Percentiles rank a stretch among this genome's conserved stretches.
Conservation (phyloP, 139 green algal species). For the Coelastrella sp. region DNA sequence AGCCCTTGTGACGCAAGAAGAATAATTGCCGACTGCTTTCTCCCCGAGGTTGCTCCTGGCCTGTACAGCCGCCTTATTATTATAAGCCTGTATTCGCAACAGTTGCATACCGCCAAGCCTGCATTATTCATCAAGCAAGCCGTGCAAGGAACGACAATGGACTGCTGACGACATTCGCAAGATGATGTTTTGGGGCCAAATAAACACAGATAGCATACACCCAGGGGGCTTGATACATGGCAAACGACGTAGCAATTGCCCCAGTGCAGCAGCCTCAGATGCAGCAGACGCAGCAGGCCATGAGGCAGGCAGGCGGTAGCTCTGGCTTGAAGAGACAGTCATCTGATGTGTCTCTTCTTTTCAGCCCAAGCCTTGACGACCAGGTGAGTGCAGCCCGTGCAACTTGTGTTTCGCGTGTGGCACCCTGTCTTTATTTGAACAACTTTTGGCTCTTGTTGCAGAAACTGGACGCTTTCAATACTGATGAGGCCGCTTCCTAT, state of each 20-base stretch:
- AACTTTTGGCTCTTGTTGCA: not conserved
- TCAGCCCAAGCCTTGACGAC: not conserved
- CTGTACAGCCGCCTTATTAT: too few species aligned
- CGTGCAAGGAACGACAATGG: not conserved
- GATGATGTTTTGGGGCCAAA: not conserved
- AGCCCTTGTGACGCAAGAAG: slow-evolving; percentile 1
- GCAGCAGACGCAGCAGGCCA: not conserved
- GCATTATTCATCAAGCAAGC: too few species aligned
- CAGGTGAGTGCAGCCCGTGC: not conserved
- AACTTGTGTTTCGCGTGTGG: not conserved
- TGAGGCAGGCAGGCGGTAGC: not conserved
- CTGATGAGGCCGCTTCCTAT: not conserved
- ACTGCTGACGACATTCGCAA: not conserved
- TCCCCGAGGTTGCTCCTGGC: too few species aligned
- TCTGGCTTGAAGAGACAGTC: not conserved
- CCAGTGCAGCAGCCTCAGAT: not conserved
- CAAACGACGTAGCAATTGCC: not conserved
- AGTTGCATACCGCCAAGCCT: too few species aligned
- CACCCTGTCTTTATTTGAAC: not conserved
- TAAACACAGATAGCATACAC: too few species aligned
- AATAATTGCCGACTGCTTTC: not conserved
- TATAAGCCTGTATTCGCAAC: too few species aligned
- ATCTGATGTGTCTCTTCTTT: not conserved
- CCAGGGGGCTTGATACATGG: too few species aligned
- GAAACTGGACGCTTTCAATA: not conserved